Evolutionary conservation across 2,329 filamentous ascomycete species (phyloP), one percentile per base, ranked within the genome.

Genomic region (Aspergillus hortae): DNA sequence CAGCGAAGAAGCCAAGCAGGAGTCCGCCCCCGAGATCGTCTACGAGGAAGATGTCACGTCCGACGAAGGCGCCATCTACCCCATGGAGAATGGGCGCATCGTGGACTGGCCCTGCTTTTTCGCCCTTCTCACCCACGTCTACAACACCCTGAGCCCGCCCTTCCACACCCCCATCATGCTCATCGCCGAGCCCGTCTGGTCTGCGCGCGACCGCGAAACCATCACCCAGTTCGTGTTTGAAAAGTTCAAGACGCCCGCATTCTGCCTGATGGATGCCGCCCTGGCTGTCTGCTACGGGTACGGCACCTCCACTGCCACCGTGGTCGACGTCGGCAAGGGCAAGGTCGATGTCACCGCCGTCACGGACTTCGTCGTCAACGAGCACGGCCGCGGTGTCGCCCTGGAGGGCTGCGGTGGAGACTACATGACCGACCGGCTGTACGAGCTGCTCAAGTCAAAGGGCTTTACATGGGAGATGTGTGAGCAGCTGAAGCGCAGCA

Each of bases 201-300:
- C 90, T 4, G 84, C 88, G 7, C 86, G 88, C 56, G 91, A 96
- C 70, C 87, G 87, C 67, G 92, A 97, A 73, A 83, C 82, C 36
- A 86, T 99, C 59, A 89, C 92, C 12, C 90, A 94, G 57, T 99
- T 96, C 77, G 84, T 97, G 58, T 99, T 99, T 65, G 94, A 99
- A 73, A 95, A 94, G 74, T 96, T 95, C 67, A 94, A 92, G 75
- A 94, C 90, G 0, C 94, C 94, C 0, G 91, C 90, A 0, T 88
- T 99, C 47, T 92, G 88, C 62, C 80, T 97, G 56, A 87, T 99
- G 76, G 89, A 97, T 72, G 88, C 90, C 61, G 92, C 90, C 3
- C 75, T 95, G 44, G 92, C 94, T 23, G 88, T 90, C 1, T 87
- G 77, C 52, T 87, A 84, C 64, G 85, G 94, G 51, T 97, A 95